These are phyloP conservation scores for Nelumbo lutea DNA, from an alignment of 164 flowering plant species.

Conservation along the genomic window DNA sequence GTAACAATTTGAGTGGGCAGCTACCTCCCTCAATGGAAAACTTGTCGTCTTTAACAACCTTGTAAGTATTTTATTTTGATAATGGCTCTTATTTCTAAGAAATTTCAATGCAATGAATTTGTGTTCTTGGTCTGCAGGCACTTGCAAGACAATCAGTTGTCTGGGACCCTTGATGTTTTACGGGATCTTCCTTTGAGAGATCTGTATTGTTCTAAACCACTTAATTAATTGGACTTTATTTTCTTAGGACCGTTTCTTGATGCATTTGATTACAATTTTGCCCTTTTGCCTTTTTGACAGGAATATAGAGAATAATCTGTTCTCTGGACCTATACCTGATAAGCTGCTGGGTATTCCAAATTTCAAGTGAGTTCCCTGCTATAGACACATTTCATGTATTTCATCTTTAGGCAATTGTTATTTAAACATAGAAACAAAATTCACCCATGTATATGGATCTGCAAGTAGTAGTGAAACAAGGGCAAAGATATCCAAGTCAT, in stretches of 20 bases:
- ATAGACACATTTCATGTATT: background rate
- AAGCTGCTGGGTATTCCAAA: slow-evolving; percentile 65
- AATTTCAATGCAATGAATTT: background rate
- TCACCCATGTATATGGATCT: no score
- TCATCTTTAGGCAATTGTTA: slow-evolving; percentile 4
- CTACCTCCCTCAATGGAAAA: slow-evolving; percentile 59
- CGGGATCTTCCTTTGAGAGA: slow-evolving; percentile 74
- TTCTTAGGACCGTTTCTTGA: no score
- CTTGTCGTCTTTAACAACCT: slow-evolving; percentile 49
- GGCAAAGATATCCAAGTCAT: background rate
- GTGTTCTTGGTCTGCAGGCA: slow-evolving; percentile 45
- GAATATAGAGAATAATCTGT: slow-evolving; percentile 8
- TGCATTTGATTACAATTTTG: background rate
- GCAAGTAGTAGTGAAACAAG: background rate
- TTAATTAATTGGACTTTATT: slow-evolving; percentile 5
- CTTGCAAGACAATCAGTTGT: slow-evolving; percentile 76
- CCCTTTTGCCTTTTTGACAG: slow-evolving; percentile 48
- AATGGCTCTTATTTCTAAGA: background rate
- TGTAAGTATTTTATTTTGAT: slow-evolving; percentile 43
- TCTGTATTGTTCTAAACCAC: slow-evolving; percentile 46
- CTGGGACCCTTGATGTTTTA: slow-evolving; percentile 84
- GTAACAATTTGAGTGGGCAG: slow-evolving; percentile 71
- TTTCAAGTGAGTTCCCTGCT: slow-evolving; percentile 53
- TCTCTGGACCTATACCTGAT: slow-evolving; percentile 28
- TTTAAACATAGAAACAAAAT: background rate